A percentile compares a stretch with the other conserved stretches of the same genome.
phyloP scores from a whole-genome alignment of 768 basidiomycete genomes.

The Ramaria rubella region DNA sequence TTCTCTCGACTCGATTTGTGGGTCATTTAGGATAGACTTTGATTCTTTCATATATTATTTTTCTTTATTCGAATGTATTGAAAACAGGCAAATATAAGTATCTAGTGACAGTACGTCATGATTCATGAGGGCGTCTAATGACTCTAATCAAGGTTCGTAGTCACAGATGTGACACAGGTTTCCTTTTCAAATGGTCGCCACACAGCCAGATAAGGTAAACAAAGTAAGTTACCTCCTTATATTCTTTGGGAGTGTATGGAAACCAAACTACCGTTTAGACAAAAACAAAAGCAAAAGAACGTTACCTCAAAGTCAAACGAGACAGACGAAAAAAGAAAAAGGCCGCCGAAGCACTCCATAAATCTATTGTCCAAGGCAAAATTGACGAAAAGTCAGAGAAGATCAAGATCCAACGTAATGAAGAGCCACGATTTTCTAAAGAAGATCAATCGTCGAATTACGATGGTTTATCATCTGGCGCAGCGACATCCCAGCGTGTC shows the following conservation, averaged over 20 bases:
- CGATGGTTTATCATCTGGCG: neutral
- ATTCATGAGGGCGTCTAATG: neutral
- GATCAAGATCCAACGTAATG: neutral
- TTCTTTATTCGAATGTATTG: too few species aligned
- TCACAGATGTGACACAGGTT: neutral
- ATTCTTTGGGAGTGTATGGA: too few species aligned
- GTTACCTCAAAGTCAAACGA: slow-evolving; percentile 70
- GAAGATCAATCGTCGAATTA: neutral
- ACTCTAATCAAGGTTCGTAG: neutral
- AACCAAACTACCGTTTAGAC: too few species aligned
- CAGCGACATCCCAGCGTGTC: neutral
- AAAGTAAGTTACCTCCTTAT: too few species aligned
- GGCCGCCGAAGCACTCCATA: slow-evolving; percentile 20
- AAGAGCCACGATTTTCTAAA: neutral
- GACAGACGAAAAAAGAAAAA: slow-evolving; percentile 52
- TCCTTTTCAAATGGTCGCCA: neutral
- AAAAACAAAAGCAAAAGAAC: slow-evolving; percentile 67
- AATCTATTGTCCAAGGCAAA: slow-evolving; percentile 16
- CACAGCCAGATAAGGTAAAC: neutral
- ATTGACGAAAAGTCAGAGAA: slow-evolving; percentile 9
- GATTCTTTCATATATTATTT: too few species aligned
- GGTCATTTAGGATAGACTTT: too few species aligned
- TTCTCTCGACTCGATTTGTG: too few species aligned
- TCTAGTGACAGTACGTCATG: too few species aligned
- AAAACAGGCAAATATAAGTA: too few species aligned